Conservation (phyloP, 2,329 filamentous ascomycete genomes). For the Coniochaeta pulveracea region DNA sequence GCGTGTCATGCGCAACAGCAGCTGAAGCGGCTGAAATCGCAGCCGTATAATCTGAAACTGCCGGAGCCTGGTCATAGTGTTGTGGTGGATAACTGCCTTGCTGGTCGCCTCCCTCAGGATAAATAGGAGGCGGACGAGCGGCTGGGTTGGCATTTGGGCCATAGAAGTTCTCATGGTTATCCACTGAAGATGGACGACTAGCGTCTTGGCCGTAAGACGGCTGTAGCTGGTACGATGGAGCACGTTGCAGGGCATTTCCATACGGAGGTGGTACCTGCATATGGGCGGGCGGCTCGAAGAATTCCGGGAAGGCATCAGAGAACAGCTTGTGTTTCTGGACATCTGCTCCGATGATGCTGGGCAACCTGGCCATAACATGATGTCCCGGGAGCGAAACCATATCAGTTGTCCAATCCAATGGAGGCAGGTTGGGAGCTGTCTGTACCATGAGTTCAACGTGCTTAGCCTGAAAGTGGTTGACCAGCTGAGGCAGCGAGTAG, state of each 20-base stretch:
- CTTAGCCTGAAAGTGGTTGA: constrained; percentile 41
- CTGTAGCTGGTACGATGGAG: background rate
- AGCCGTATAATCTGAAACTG: too few relatives aligned
- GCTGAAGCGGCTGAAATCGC: too few relatives aligned
- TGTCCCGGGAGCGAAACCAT: constrained; percentile 32
- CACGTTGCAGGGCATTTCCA: background rate
- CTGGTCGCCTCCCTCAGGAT: too few relatives aligned
- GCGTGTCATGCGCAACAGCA: too few relatives aligned
- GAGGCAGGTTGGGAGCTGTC: constrained; percentile 10
- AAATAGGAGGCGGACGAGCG: too few relatives aligned
- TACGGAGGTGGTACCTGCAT: background rate
- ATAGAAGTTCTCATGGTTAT: background rate
- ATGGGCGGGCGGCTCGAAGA: constrained; percentile 12
- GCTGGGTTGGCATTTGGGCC: too few relatives aligned
- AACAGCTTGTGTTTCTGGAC: constrained; percentile 22
- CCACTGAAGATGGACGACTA: background rate
- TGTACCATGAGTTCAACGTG: constrained; percentile 22
- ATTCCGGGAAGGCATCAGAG: constrained; percentile 24
- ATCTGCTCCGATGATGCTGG: constrained; percentile 17
- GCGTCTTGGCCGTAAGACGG: background rate
- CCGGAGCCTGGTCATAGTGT: too few relatives aligned
- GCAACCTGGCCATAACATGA: constrained; percentile 18
- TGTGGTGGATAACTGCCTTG: too few relatives aligned
- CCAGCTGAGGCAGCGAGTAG: constrained; percentile 48
- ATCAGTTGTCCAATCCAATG: constrained; percentile 30